These are phyloP conservation scores for Verruconis gallopava DNA, from an alignment of 2,329 filamentous ascomycete species.

Conservation along the genomic window DNA sequence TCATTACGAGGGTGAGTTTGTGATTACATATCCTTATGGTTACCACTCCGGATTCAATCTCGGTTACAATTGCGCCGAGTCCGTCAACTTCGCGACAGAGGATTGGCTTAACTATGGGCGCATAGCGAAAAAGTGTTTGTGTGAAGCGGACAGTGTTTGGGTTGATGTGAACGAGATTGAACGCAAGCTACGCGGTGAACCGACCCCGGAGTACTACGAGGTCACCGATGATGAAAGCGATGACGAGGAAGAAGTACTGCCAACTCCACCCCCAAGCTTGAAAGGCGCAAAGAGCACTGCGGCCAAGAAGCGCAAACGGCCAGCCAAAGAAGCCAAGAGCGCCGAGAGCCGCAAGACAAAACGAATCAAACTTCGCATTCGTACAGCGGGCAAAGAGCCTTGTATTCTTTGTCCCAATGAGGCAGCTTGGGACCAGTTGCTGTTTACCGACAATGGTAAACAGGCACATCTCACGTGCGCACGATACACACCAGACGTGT, in stretches of 20 bases:
- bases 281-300: conserved; percentile 49
- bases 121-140: conserved; percentile 93
- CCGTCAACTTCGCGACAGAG: conserved; percentile 94
- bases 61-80: conserved; percentile 97
- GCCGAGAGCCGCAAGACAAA: conserved; percentile 46
- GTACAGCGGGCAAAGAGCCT: conserved; percentile 57
- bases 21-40: conserved; percentile 95
- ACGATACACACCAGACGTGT: conserved; percentile 83
- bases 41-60: conserved; percentile 98
- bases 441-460: conserved; percentile 77
- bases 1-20: conserved; percentile 92
- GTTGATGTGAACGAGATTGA: conserved; percentile 94
- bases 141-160: conserved; percentile 96
- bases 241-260: conserved; percentile 49
- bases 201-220: conserved; percentile 66
- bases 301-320: conserved; percentile 57
- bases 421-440: conserved; percentile 64
- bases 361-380: conserved; percentile 62
- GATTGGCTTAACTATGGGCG: conserved; percentile 91
- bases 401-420: conserved; percentile 91
- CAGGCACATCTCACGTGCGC: conserved; percentile 83
- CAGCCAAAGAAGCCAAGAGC: conserved; percentile 30
- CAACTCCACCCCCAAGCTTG: conserved; percentile 65
- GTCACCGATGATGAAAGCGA: conserved; percentile 56
- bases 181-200: conserved; percentile 78